A percentile compares a stretch with the other conserved stretches of the same genome.
Evolutionary conservation across 768 basidiomycete genomes (phyloP).

Genomic region (Fomitopsis serialis): DNA sequence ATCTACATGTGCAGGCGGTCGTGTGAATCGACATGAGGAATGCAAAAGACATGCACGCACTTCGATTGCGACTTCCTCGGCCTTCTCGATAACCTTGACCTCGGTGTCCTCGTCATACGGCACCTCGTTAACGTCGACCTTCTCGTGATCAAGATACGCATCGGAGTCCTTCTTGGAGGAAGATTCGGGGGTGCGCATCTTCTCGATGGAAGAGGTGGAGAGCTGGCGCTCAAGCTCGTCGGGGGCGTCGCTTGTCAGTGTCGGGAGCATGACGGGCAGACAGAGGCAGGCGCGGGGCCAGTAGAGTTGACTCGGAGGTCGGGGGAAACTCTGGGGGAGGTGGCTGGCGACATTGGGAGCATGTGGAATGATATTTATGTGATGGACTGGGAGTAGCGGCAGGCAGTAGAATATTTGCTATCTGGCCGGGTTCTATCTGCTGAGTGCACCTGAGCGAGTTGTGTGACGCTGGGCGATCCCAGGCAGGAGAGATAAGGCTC

Average conservation of each 20-base stretch:
- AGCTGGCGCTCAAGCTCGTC: slow-evolving; percentile 6
- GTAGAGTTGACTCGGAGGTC: too few relatives aligned
- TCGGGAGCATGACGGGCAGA: not conserved
- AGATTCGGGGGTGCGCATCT: slow-evolving; percentile 7
- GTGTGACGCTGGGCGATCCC: too few relatives aligned
- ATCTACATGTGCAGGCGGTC: slow-evolving; percentile 27
- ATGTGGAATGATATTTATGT: too few relatives aligned
- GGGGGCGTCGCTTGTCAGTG: not conserved
- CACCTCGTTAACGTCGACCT: slow-evolving; percentile 11
- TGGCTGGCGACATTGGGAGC: too few relatives aligned
- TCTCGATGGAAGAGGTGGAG: slow-evolving; percentile 10
- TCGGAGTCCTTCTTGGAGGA: not conserved
- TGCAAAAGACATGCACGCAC: slow-evolving; percentile 20
- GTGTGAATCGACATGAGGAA: not conserved
- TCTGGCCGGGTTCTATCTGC: too few relatives aligned
- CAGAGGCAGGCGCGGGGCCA: not conserved
- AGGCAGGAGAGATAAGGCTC: too few relatives aligned
- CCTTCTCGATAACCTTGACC: slow-evolving; percentile 30
- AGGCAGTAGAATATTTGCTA: too few relatives aligned
- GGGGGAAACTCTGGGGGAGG: too few relatives aligned
- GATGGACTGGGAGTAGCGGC: too few relatives aligned
- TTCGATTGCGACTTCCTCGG: slow-evolving; percentile 40
- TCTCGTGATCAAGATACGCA: slow-evolving; percentile 11
- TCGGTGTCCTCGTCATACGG: slow-evolving; percentile 14
- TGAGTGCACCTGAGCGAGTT: too few relatives aligned